Percentiles rank a stretch among this genome's conserved stretches.
Evolutionary conservation across 148 eudicot species (phyloP).

Genomic region (Arctostaphylos glauca): DNA sequence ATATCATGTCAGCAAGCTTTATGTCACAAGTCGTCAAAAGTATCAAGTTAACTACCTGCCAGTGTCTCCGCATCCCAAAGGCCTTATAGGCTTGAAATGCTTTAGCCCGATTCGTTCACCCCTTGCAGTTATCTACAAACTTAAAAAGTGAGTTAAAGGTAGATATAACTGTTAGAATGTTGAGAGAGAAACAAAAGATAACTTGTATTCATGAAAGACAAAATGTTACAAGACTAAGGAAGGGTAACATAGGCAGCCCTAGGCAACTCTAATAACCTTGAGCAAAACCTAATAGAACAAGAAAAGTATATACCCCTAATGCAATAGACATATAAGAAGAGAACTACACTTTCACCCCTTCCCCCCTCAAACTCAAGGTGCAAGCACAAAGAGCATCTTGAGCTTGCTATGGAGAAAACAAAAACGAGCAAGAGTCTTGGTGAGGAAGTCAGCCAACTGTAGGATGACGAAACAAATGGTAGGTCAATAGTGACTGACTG

Average conservation of each 20-base stretch:
- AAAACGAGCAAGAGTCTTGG: too few species aligned
- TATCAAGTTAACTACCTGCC: constrained; percentile 59
- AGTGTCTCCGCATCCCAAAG: constrained; percentile 97
- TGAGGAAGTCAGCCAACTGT: too few species aligned
- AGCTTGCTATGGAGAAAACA: too few species aligned
- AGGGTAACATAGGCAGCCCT: neutral
- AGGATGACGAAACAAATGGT: too few species aligned
- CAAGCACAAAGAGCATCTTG: too few species aligned
- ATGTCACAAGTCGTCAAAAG: neutral
- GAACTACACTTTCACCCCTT: neutral
- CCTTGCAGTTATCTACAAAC: constrained; percentile 53
- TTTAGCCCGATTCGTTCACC: constrained; percentile 73
- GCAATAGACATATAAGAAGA: neutral
- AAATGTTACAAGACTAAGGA: neutral
- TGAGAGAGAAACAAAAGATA: neutral
- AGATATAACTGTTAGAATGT: constrained; percentile 2
- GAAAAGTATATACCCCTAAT: neutral
- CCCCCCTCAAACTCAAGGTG: too few species aligned
- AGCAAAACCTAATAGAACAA: neutral
- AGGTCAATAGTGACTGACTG: too few species aligned
- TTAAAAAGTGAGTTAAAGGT: neutral
- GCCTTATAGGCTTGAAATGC: constrained; percentile 89
- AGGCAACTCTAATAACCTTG: neutral
- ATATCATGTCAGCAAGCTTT: neutral
- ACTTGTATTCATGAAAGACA: neutral